Base-by-base conservation (phyloP, 1,284 basidiomycete genomes). In the Heterobasidion irregulare region DNA sequence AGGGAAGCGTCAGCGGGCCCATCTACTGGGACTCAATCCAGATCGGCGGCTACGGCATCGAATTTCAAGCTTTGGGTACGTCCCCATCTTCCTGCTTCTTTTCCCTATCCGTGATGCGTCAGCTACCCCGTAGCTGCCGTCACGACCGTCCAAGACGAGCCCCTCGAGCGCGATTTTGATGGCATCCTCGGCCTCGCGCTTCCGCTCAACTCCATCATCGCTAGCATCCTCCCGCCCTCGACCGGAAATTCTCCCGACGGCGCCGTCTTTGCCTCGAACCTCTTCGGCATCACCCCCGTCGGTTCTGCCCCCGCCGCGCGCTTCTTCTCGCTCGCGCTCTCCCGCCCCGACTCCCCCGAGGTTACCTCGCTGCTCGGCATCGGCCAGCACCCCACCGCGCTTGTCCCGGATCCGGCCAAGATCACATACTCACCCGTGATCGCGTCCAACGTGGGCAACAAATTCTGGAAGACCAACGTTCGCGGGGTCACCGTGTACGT, bases 141-240 rank as follows among this genome's bases (percentile, higher is more conserved):
- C 2, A 65, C 67, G 36, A 61, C 62, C 26, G 79, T 89, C 51
- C 57, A 67, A 1, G 64, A 70, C 34, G 86, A 89, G 66, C 77
- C 79, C 0, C 74, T 89, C 5, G 68, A 74, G 1, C 61, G 72
- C 6, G 56, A 67, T 10, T 89, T 84, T 64, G 74, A 70, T 57
- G 86, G 87, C 35, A 75, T 90, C 51, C 73, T 89, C 4, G 88
- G 87, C n/a, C 79, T 90, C 44, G 83, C 86, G 1, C 79, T 88
- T 18, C 83, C 87, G 18, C 67, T 72, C 41, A 80, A 87, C 66
- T 85, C 82, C 16, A 62, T 81, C 58, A 89, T 89, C 53, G 72
- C 79, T 1, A 52, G 67, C 3, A 8, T 53, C 2, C 72, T 89
- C 35, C 72, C 77, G 0, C 73, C 83, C 0, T 70, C 70, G 10